A percentile compares a stretch with the other conserved stretches of the same genome.
Evolutionary conservation across 768 basidiomycete genomes (phyloP).

Genomic region (Kwoniella shandongensis): DNA sequence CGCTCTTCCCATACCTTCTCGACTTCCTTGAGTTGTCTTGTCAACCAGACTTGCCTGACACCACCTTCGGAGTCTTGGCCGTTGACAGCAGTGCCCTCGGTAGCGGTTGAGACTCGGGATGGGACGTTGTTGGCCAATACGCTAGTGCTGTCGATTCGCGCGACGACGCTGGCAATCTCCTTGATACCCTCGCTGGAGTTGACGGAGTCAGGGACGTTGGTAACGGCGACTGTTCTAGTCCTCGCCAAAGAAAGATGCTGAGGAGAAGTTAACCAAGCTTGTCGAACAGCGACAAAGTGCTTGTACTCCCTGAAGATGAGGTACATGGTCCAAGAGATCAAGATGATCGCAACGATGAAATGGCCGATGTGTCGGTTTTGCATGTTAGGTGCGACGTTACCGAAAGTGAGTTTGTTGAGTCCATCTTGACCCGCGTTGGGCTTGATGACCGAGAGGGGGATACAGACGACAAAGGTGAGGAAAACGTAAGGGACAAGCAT

Average conservation of each 20-base stretch:
- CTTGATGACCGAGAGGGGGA: constrained; percentile 48
- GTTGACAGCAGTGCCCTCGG: constrained; percentile 25
- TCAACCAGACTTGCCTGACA: constrained; percentile 50
- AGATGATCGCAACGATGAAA: constrained; percentile 48
- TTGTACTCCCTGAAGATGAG: constrained; percentile 51
- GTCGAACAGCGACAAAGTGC: constrained; percentile 50
- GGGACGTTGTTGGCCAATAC: constrained; percentile 4
- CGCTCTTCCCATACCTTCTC: constrained; percentile 52
- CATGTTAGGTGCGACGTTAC: constrained; percentile 42
- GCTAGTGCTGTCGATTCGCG: constrained; percentile 30
- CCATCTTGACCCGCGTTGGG: constrained; percentile 42
- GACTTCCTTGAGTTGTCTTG: constrained; percentile 47
- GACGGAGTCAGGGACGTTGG: constrained; percentile 47
- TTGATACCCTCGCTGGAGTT: constrained; percentile 42
- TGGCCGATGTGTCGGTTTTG: constrained; percentile 50
- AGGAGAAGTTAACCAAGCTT: constrained; percentile 50
- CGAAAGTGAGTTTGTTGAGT: constrained; percentile 52
- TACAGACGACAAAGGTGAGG: constrained; percentile 48
- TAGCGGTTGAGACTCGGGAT: constrained; percentile 14
- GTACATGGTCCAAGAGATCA: constrained; percentile 51
- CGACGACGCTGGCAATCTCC: constrained; percentile 41
- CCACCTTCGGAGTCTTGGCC: constrained; percentile 29
- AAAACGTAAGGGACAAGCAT: constrained; percentile 53
- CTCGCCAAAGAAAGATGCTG: constrained; percentile 49
- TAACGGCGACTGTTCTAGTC: constrained; percentile 50